phyloP scores from a whole-genome alignment of 495 filamentous ascomycete genomes.

The Penicillium longicatenatum region DNA sequence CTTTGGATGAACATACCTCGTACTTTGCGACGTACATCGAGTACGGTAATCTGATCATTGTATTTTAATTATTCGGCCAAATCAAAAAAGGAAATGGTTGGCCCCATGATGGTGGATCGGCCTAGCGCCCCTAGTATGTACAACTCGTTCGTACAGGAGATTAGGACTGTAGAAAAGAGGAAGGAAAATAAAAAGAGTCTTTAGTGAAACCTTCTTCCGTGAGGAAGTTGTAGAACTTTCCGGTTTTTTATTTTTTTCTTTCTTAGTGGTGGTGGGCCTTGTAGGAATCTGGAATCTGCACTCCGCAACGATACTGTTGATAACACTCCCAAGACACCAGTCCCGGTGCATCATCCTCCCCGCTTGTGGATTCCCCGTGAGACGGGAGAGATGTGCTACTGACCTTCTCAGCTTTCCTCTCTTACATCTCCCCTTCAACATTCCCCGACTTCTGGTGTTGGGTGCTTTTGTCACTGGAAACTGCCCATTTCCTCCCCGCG shows the following conservation, averaged over 20 bases:
- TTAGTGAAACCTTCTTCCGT: background rate
- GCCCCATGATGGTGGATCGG: constrained; percentile 22
- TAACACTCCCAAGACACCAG: too few species aligned
- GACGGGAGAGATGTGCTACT: constrained; percentile 24
- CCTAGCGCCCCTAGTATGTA: constrained; percentile 11
- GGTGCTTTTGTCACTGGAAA: background rate
- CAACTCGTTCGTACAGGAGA: background rate
- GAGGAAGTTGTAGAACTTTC: background rate
- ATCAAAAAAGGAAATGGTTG: constrained; percentile 4
- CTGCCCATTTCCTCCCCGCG: constrained; percentile 5
- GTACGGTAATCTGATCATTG: background rate
- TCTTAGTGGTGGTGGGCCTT: background rate
- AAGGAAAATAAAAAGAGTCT: too few species aligned
- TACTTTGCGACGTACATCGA: background rate
- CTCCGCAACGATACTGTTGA: background rate
- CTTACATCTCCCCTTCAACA: constrained; percentile 1
- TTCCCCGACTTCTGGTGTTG: constrained; percentile 1
- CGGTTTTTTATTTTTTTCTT: background rate
- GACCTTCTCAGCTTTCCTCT: constrained; percentile 3
- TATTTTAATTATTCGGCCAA: background rate
- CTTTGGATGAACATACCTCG: background rate
- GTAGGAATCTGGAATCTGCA: constrained; percentile 7
- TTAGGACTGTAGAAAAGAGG: too few species aligned
- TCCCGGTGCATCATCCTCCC: constrained; percentile 13
- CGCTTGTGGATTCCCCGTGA: constrained; percentile 19